Conservation (phyloP, 208 protist genomes). For the Trypanosoma scelopori region DNA sequence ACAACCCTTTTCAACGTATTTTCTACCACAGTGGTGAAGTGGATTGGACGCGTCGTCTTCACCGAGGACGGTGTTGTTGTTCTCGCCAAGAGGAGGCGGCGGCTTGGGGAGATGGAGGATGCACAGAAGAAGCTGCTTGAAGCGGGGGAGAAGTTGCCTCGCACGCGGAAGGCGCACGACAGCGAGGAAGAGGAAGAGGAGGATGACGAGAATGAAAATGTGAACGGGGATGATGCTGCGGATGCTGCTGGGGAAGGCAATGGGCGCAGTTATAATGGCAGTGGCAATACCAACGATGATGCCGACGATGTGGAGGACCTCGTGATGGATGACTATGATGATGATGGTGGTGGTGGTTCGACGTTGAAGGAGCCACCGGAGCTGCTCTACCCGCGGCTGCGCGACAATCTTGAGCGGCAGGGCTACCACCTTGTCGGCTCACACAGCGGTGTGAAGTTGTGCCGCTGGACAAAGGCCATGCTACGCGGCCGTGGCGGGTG, state of each 20-base stretch:
- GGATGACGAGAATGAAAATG: no score
- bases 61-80: conserved; percentile 36
- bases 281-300: conserved; percentile 33
- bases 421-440: conserved; percentile 93
- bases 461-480: conserved; percentile 97
- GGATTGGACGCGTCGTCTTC: conserved; percentile 56
- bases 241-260: conserved; percentile 16
- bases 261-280: conserved; percentile 22
- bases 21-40: conserved; percentile 54
- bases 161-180: conserved; percentile 5
- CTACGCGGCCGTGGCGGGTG: conserved; percentile 95
- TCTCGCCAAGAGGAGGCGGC: background rate
- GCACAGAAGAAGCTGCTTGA: conserved; percentile 14
- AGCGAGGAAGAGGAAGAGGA: conserved; percentile 12
- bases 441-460: conserved; percentile 97
- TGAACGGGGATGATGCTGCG: conserved; percentile 12
- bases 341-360: conserved; percentile 16
- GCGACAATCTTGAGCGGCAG: conserved; percentile 93
- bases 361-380: conserved; percentile 32
- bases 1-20: conserved; percentile 63
- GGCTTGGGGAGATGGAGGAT: background rate
- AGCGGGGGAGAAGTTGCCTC: conserved; percentile 9
- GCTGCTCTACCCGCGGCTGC: conserved; percentile 89
- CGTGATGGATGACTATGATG: conserved; percentile 47
- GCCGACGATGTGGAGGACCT: conserved; percentile 76